These are phyloP conservation scores for Decorospora gaudefroyi DNA, from an alignment of 2,329 filamentous ascomycete species.

Conservation along the genomic window DNA sequence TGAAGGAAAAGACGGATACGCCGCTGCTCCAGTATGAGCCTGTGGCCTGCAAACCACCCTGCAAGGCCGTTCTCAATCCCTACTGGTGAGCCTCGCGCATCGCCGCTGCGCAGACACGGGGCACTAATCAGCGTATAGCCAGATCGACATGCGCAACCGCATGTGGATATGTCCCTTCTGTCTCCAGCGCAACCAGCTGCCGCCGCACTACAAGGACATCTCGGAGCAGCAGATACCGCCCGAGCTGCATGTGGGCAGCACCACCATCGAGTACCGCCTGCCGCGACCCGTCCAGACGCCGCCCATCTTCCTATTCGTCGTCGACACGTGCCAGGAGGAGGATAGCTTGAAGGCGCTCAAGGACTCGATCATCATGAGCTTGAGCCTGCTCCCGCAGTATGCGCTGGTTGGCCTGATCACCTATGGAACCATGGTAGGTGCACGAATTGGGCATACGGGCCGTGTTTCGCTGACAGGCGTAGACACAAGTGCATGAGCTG, in stretches of 20 bases:
- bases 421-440: constrained; percentile 83
- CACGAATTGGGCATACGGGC: background rate
- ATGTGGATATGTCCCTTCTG: constrained; percentile 92
- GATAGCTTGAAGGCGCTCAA: constrained; percentile 82
- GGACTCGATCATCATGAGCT: constrained; percentile 83
- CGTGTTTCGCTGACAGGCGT: constrained; percentile 22
- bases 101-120: background rate
- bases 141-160: constrained; percentile 80
- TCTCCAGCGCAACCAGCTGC: constrained; percentile 78
- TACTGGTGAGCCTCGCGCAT: constrained; percentile 71
- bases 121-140: constrained; percentile 55
- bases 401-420: constrained; percentile 83
- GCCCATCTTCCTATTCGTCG: constrained; percentile 84
- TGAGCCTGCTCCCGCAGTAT: constrained; percentile 79
- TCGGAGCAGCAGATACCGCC: constrained; percentile 80
- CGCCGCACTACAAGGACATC: constrained; percentile 88
- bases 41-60: constrained; percentile 94
- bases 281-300: constrained; percentile 81
- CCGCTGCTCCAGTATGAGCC: constrained; percentile 94
- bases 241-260: constrained; percentile 79
- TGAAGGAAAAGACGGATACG: constrained; percentile 91
- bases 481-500: constrained; percentile 96
- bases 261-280: constrained; percentile 86
- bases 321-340: constrained; percentile 87
- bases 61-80: constrained; percentile 92